Evolutionary conservation across 768 basidiomycete genomes (phyloP).

Genomic region (Hygrophoropsis aurantiaca): DNA sequence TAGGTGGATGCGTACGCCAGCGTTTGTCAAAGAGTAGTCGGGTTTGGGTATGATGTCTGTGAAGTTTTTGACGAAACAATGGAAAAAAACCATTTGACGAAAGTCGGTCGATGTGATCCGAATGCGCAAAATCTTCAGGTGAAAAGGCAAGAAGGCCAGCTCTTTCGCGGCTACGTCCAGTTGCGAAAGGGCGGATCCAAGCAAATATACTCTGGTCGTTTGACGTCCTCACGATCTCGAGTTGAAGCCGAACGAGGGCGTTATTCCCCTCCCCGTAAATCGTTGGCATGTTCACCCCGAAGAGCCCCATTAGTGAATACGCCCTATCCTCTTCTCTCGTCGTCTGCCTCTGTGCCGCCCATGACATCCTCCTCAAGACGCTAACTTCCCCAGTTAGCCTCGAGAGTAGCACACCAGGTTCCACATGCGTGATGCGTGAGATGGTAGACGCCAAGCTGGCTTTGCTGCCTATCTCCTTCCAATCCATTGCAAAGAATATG

Average conservation of each 20-base stretch:
- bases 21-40: not conserved
- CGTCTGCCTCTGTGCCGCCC: constrained; percentile 28
- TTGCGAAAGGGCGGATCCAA: constrained; percentile 1
- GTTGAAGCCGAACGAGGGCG: constrained; percentile 16
- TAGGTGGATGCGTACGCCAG: constrained; percentile 6
- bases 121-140: constrained; percentile 1
- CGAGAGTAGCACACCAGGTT: not conserved
- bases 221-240: constrained; percentile 9
- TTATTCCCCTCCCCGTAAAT: constrained; percentile 17
- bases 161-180: not conserved
- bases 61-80: not conserved
- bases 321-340: constrained; percentile 27
- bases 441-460: not conserved
- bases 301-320: constrained; percentile 24
- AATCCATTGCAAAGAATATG: constrained; percentile 12
- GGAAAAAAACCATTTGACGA: constrained; percentile 1
- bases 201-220: constrained; percentile 14
- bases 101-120: not conserved
- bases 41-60: not conserved
- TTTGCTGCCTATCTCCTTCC: constrained; percentile 10
- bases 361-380: constrained; percentile 22
- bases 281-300: constrained; percentile 13
- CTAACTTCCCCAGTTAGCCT: constrained; percentile 1
- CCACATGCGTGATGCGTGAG: constrained; percentile 6
- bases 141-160: constrained; percentile 4